Evolutionary conservation across 345 rosid species (phyloP).

Genomic region (Melaleuca alternifolia): DNA sequence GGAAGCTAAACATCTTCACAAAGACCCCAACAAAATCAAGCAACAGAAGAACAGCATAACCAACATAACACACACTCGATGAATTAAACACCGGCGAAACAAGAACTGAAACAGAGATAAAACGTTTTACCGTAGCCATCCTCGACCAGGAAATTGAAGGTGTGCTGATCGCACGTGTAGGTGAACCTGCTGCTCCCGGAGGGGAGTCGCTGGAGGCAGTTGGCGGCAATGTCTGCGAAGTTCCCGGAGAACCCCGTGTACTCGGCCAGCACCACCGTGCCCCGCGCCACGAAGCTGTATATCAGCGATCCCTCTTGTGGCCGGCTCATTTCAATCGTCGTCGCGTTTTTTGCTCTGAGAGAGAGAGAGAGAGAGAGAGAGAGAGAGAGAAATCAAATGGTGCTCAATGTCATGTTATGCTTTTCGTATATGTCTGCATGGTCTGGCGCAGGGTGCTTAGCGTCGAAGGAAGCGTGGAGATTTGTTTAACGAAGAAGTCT

Average conservation of each 20-base stretch:
- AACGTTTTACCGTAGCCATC: conserved; percentile 2
- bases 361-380: background rate
- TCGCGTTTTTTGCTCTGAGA: background rate
- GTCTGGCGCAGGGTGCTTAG: background rate
- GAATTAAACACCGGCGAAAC: background rate
- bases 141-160: background rate
- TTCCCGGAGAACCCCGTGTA: background rate
- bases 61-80: background rate
- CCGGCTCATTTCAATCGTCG: background rate
- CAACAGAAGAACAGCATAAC: background rate
- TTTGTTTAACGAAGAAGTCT: background rate
- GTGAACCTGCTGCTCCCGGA: background rate
- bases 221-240: background rate
- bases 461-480: background rate
- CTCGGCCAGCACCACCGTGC: conserved; percentile 6
- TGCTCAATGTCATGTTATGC: background rate
- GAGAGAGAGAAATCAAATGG: background rate
- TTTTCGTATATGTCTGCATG: background rate
- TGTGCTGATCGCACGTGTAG: background rate
- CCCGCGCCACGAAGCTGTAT: conserved; percentile 6
- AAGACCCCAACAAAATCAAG: background rate
- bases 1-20: background rate
- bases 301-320: background rate
- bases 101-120: background rate
- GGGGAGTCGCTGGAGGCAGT: conserved; percentile 7